Percentiles rank a stretch among this genome's conserved stretches.
phyloP scores from a whole-genome alignment of 2,329 filamentous ascomycete species.

The Phialocephala subalpina region DNA sequence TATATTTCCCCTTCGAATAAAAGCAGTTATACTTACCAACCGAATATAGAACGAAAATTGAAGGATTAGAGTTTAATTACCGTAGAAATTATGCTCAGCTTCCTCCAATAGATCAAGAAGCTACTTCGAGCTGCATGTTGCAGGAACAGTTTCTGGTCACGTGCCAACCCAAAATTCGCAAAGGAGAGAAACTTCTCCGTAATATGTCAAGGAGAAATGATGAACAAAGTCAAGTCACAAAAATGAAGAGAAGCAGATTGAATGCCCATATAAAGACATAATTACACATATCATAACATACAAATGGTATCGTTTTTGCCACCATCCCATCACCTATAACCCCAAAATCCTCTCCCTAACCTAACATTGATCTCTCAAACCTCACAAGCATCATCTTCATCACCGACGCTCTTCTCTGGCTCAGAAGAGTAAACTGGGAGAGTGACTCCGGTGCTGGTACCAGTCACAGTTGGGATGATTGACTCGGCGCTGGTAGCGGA shows the following conservation, averaged over 20 bases:
- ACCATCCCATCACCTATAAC: background rate
- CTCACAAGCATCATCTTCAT: background rate
- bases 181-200: too few relatives aligned
- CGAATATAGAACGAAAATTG: too few relatives aligned
- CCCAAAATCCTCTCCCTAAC: background rate
- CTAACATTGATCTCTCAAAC: background rate
- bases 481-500: background rate
- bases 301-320: background rate
- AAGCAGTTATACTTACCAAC: too few relatives aligned
- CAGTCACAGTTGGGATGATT: background rate
- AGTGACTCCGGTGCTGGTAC: background rate
- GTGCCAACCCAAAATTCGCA: too few relatives aligned
- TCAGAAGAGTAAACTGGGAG: background rate
- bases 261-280: background rate
- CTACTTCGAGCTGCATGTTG: too few relatives aligned
- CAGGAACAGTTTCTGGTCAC: too few relatives aligned
- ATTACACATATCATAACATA: slow-evolving; percentile 5
- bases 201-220: too few relatives aligned
- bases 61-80: too few relatives aligned
- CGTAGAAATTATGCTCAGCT: too few relatives aligned
- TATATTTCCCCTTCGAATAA: too few relatives aligned
- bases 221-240: background rate
- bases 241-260: slow-evolving; percentile 3
- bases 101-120: too few relatives aligned
- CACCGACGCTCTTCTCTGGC: background rate